These are phyloP conservation scores for Alliaria petiolata DNA, from an alignment of 345 rosid species.

Conservation along the genomic window DNA sequence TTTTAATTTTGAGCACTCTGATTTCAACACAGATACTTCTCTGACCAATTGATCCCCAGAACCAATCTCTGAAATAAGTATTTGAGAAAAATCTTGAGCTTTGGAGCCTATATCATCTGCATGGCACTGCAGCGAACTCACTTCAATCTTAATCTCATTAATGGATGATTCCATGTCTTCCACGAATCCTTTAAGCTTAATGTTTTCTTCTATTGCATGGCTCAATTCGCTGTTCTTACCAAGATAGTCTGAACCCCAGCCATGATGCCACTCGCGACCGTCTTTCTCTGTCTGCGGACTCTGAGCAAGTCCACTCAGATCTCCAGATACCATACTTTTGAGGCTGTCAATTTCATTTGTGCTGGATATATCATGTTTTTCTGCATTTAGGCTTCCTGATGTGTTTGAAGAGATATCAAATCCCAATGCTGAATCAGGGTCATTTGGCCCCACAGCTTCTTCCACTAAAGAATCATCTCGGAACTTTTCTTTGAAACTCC, in stretches of 20 bases:
- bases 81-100: slow-evolving; percentile 60
- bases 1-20: slow-evolving; percentile 76
- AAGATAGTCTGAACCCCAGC: slow-evolving; percentile 73
- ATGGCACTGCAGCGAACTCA: slow-evolving; percentile 62
- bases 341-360: slow-evolving; percentile 73
- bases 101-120: slow-evolving; percentile 70
- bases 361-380: slow-evolving; percentile 78
- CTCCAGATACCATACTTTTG: slow-evolving; percentile 70
- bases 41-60: slow-evolving; percentile 71
- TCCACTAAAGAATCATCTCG: slow-evolving; percentile 45
- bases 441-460: slow-evolving; percentile 47
- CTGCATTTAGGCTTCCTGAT: slow-evolving; percentile 74
- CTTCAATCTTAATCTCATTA: slow-evolving; percentile 67
- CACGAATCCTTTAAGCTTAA: slow-evolving; percentile 69
- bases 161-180: slow-evolving; percentile 79
- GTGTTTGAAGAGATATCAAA: slow-evolving; percentile 90
- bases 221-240: slow-evolving; percentile 62
- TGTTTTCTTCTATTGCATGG: slow-evolving; percentile 64
- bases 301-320: slow-evolving; percentile 61
- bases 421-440: slow-evolving; percentile 58
- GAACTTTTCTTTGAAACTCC: slow-evolving; percentile 56
- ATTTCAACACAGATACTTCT: slow-evolving; percentile 75
- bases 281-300: slow-evolving; percentile 55
- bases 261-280: slow-evolving; percentile 47
- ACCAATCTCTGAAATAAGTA: slow-evolving; percentile 72